Base-by-base conservation (phyloP, 2,329 filamentous ascomycete genomes). In the Intubia oerlemansii region DNA sequence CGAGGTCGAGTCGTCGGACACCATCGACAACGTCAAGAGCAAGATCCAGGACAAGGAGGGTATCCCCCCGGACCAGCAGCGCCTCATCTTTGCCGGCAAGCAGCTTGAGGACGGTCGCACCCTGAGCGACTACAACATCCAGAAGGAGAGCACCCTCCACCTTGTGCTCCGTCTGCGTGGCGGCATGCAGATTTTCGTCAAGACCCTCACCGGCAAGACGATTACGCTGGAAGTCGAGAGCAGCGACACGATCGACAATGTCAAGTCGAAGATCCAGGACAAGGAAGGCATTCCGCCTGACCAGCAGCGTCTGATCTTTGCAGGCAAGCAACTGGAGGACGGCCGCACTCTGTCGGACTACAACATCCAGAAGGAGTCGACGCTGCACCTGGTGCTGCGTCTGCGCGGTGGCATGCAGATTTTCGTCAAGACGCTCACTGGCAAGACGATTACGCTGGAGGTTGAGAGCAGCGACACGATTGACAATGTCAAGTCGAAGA, bases 1-100 rank as follows among this genome's bases (percentile, higher is more conserved):
- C 3, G 81, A 90, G 56, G 80, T 90, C 1, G 80, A 90, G 51
- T 82, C 75, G 0, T 78, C 70, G 1, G 82, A 91, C 43, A 91
- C 82, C 23, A 91, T 91, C 53, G 82, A 92, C 61, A 92, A 92
- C 37, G 84, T 93, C 22, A 93, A 93, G 70, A 71, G 66, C 28
- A 93, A 93, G 67, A 93, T 93, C 24, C 84, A 93, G 54, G 84
- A 93, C 47, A 93, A 93, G 68, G 84, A 93, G 54, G 84, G 84
- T 16, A 93, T 93, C 32, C 85, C 84, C 26, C 84, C 84, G 9
- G 84, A 93, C 48, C 84, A 95, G n/a, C n/a, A n/a, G n/a, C n/a
- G n/a, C n/a, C n/a, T n/a, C n/a, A n/a, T n/a, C n/a, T n/a, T n/a
- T n/a, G n/a, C n/a, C n/a, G n/a, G n/a, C n/a, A n/a, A n/a, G n/a